These are phyloP conservation scores for Gentiana dahurica DNA, from an alignment of 257 asterid species.

Conservation along the genomic window DNA sequence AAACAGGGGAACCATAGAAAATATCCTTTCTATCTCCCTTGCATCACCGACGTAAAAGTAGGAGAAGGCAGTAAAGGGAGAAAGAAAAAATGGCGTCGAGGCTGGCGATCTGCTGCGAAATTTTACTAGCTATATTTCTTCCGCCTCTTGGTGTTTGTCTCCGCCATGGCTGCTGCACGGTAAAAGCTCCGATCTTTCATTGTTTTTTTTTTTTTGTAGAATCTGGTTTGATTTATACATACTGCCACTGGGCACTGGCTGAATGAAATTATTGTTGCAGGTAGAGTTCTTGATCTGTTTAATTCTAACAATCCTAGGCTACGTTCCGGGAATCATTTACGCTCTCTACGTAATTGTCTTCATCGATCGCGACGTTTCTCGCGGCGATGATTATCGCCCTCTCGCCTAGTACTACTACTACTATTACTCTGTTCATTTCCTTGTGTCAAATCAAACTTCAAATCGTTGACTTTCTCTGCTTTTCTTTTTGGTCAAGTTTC, in stretches of 20 bases:
- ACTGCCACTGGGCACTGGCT: neutral
- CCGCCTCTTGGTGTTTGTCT: slow-evolving; percentile 89
- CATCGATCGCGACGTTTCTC: slow-evolving; percentile 42
- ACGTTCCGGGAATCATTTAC: slow-evolving; percentile 63
- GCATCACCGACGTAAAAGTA: too few species aligned
- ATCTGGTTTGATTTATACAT: neutral
- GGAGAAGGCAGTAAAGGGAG: too few species aligned
- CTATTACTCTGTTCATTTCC: neutral
- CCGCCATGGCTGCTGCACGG: slow-evolving; percentile 44
- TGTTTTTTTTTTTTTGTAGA: neutral
- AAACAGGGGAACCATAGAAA: too few species aligned
- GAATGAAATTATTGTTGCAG: slow-evolving; percentile 19
- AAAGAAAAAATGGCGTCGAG: slow-evolving; percentile 31
- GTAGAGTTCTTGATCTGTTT: slow-evolving; percentile 57
- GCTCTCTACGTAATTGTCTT: slow-evolving; percentile 59
- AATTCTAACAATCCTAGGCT: slow-evolving; percentile 55
- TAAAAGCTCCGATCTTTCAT: neutral
- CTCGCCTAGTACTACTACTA: slow-evolving; percentile 12
- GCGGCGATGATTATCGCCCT: slow-evolving; percentile 17
- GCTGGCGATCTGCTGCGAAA: slow-evolving; percentile 49
- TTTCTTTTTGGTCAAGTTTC: neutral
- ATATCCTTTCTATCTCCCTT: too few species aligned
- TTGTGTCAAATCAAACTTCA: neutral
- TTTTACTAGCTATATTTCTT: slow-evolving; percentile 51
- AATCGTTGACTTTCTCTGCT: neutral